Base-by-base conservation (phyloP, 176 grass and related monocot species). In the Bolboschoenus planiculmis region DNA sequence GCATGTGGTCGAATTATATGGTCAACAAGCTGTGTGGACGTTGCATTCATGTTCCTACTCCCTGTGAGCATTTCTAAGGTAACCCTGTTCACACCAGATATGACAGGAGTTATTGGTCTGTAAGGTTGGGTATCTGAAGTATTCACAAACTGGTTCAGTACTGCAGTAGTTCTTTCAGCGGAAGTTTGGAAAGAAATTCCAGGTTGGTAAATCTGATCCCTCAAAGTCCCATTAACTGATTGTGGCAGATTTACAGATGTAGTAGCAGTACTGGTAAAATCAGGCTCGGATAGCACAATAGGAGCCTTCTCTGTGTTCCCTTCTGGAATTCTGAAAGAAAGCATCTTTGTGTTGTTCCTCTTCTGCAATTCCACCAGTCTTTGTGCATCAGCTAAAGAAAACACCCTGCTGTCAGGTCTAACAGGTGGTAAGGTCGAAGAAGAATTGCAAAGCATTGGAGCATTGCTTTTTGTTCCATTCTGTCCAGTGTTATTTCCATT, bases 311-410 rank as follows among this genome's bases (percentile, higher is more conserved):
- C 64, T 42, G 46, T 78, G 67, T 64, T 85, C 67, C 66, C 61
- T 83, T 53, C 80, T 78, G 58, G 55, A 34, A 46, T 58, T 35
- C 24, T 50, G 56, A 79, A 85, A 56, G 78, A 26, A 55, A 85
- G 47, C 39, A 85, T 78, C 35, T 42, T 8, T 50, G 84, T 56
- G 33, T 44, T 65, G 15, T 65, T 56, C 56, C 56, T 82, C 58
- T 82, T 82, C 8, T 37, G 33, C 60, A 82, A 62, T 63, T 37
- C 30, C 85, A 90, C 51, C 3, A 85, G 82, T 54, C 78, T 78
- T 67, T 92, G 90, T 71, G 83, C n/a, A 47, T 88, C 84, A 87
- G 82, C 82, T 60, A 80, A 84, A 43, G 68, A 83, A 81, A 67
- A 40, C 29, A 65, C 23, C 81, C 63, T 51, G 83, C 59, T 20